Base-by-base conservation (phyloP, 352 stramenopile species). In the Phytophthora constricta region DNA sequence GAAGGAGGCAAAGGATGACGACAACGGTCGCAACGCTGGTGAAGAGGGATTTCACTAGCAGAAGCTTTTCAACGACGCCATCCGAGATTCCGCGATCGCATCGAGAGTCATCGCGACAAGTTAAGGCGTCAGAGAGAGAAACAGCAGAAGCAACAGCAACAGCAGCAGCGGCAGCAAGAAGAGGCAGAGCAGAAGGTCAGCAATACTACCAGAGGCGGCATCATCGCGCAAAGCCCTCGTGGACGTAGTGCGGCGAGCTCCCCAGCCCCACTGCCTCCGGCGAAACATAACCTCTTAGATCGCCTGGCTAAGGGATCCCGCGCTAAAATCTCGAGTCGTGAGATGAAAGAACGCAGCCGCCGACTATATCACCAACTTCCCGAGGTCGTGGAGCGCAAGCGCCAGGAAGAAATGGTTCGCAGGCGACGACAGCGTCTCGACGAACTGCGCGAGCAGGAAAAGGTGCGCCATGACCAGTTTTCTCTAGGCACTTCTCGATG, bases 301-400 rank as follows among this genome's bases (percentile, higher is more conserved):
- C 82, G 85, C 13, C 65, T 93, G 14, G 82, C 83, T 9, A 64
- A 70, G 2, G 83, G 84, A 3, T 68, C 74, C 23, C 80, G 85
- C 4, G 75, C 74, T 25, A 84, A 87, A 20, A 80, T 93, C 5
- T 89, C 87, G 1, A 60, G 48, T 4, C 64, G 76, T 5, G 87
- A 93, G 54, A 93, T 93, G 84, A 87, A 83, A 34, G 77, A 86
- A 33, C 78, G 85, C 26, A 93, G 75, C 11, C 73, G 62, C 7
- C 79, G 85, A 13, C 52, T 90, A 28, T 94, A 93, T 58, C 76
- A 85, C 41, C 69, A 92, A 56, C 64, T 94, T 0, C 87, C 84
- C 0, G 87, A 94, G 65, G 82, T 94, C 34, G 61, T 92, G 11
- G 84, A 93, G 68, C 73, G 72, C 10, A 89, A 89, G 58, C 79